Conservation (phyloP, 805 yeast species). For the Trichomonascus vanleenenianus region DNA sequence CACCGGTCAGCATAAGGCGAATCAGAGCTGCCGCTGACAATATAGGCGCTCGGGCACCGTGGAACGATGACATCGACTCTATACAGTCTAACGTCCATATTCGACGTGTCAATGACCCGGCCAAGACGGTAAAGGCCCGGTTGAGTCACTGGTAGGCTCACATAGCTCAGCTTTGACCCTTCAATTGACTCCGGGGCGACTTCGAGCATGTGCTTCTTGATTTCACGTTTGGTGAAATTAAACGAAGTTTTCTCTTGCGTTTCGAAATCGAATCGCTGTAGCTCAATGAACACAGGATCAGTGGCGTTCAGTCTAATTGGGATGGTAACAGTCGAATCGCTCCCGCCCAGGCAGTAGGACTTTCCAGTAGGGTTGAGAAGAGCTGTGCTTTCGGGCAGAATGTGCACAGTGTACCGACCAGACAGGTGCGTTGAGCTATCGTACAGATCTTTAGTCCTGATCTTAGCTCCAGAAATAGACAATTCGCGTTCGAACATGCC, state of each 20-base stretch:
- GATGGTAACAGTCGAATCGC: constrained; percentile 33
- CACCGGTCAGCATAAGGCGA: constrained; percentile 43
- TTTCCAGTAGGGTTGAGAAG: constrained; percentile 67
- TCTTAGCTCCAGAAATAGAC: constrained; percentile 28
- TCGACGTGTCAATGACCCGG: constrained; percentile 55
- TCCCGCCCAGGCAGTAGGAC: constrained; percentile 45
- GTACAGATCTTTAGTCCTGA: constrained; percentile 25
- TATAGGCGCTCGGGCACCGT: constrained; percentile 66
- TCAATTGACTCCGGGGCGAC: constrained; percentile 12
- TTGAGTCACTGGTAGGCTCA: constrained; percentile 54
- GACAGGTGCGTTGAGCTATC: constrained; percentile 52
- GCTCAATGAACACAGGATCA: constrained; percentile 58
- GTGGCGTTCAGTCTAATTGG: constrained; percentile 82
- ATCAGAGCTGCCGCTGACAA: constrained; percentile 33
- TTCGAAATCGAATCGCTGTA: constrained; percentile 51
- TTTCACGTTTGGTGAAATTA: constrained; percentile 51
- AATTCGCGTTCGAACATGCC: constrained; percentile 25
- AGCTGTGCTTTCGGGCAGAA: constrained; percentile 87
- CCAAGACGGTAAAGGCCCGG: constrained; percentile 75
- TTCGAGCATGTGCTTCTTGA: constrained; percentile 32
- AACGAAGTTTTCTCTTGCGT: constrained; percentile 39
- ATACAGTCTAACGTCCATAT: constrained; percentile 50
- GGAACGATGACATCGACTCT: constrained; percentile 61
- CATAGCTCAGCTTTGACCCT: constrained; percentile 28
- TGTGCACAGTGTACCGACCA: constrained; percentile 80